These are phyloP conservation scores for Dioszegia aurantiaca DNA, from an alignment of 768 basidiomycete species.

Conservation along the genomic window DNA sequence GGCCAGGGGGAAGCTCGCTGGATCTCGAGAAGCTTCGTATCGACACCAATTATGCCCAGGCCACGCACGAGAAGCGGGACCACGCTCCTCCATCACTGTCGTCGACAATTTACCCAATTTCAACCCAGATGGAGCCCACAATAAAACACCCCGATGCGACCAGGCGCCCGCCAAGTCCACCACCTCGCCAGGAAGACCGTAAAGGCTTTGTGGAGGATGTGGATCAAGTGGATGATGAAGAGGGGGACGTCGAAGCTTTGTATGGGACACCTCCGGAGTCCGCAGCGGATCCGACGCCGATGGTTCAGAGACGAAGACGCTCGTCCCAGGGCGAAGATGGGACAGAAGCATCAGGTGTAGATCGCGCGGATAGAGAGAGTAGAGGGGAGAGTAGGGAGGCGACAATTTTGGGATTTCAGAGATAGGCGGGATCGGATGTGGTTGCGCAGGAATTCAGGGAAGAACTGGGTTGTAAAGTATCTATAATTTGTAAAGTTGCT, in stretches of 20 bases:
- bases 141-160: conserved; percentile 7
- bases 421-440: background rate
- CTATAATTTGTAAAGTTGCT: background rate
- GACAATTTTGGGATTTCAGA: conserved; percentile 9
- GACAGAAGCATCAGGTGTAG: background rate
- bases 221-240: conserved; percentile 2
- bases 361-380: conserved; percentile 5
- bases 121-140: no score
- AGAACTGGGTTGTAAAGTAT: background rate
- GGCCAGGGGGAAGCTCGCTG: background rate
- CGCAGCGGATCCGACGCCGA: background rate
- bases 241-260: background rate
- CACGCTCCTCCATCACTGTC: no score
- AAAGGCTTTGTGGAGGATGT: conserved; percentile 14
- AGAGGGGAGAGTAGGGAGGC: background rate
- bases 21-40: background rate
- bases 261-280: background rate
- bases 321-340: background rate
- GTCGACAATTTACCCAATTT: no score
- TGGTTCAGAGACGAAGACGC: background rate
- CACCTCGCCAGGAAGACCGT: background rate
- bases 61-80: no score
- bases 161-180: background rate
- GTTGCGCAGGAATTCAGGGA: background rate
- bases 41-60: no score